Conservation (phyloP, 2,329 filamentous ascomycete genomes). For the Stachybotrys chartarum region DNA sequence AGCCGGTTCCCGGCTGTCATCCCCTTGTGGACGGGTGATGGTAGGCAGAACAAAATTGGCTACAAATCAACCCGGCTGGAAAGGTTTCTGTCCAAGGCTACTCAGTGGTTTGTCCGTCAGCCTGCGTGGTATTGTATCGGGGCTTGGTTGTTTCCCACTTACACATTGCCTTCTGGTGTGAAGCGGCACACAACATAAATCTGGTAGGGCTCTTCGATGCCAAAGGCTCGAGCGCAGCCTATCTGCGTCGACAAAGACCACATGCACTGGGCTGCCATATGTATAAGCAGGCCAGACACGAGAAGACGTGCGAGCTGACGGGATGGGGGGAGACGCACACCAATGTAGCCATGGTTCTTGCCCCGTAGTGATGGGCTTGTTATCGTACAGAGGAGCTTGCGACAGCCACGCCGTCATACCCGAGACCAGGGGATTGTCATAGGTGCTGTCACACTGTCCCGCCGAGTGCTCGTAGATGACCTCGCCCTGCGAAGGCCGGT, state of each 20-base stretch:
- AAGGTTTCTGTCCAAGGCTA: constrained; percentile 22
- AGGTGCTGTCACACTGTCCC: constrained; percentile 18
- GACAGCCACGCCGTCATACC: constrained; percentile 23
- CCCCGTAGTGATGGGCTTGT: constrained; percentile 21
- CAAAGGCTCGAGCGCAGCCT: constrained; percentile 24
- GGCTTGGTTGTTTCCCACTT: constrained; percentile 7
- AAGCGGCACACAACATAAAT: constrained; percentile 27
- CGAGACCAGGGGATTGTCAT: constrained; percentile 20
- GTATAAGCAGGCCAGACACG: neutral
- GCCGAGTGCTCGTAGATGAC: constrained; percentile 23
- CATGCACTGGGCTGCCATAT: constrained; percentile 24
- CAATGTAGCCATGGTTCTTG: constrained; percentile 28
- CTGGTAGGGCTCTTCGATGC: constrained; percentile 22
- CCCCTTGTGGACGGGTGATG: too few relatives aligned
- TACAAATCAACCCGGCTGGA: constrained; percentile 2
- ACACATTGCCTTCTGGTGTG: constrained; percentile 26
- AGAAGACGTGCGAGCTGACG: constrained; percentile 3
- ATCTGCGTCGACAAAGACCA: constrained; percentile 24
- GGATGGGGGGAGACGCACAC: constrained; percentile 16
- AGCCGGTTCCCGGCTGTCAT: too few relatives aligned
- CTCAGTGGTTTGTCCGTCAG: neutral
- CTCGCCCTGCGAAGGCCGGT: constrained; percentile 26
- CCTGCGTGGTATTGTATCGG: too few relatives aligned
- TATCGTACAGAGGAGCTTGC: constrained; percentile 19
- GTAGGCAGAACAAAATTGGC: too few relatives aligned